Evolutionary conservation across 2,329 filamentous ascomycete genomes (phyloP), one percentile per base, ranked within the genome.

Genomic region (Nemania sp.): DNA sequence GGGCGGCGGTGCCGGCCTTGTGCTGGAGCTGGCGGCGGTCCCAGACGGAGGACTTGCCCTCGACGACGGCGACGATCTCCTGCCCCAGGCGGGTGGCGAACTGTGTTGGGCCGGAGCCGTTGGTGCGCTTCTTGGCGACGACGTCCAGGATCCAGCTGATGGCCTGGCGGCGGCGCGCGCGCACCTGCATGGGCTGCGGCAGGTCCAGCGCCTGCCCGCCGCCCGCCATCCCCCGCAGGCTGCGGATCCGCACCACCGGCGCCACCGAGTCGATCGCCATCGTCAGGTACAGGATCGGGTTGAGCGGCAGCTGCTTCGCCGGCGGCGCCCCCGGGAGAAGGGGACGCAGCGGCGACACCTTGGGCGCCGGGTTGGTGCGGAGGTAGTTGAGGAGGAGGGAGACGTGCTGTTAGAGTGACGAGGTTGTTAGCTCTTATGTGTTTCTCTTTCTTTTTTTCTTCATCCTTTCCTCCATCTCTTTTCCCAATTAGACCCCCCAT

Each of bases 261-360:
- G 92, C 90, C 20, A 99, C 88, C 8, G 90, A 95, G 78, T 99
- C 94, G 66, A 99, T 86, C 26, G 92, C 91, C 26, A 95, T 80
- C 11, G 88, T 90, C 42, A 99, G 86, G 76, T 97, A 99, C 49
- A 90, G 82, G 49, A 95, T 80, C 1, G 94, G 94, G 72, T 97
- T 90, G 26, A 96, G 83, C 2, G 94, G 91, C 8, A 99, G 86
- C 64, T 93, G 86, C 3, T 81, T 77, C 20, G 89, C 79, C 1
- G 91, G 89, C 1, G 92, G 90, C 1, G 86, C 80, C 52, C 89
- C 89, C 2, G 91, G 88, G 28, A 93, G 77, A 24, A 94, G 82
- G 14, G 88, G 86, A 49, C 83, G 86, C 55, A 80, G 75, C 19
- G 89, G 83, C 71, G 86, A 90, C 68, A 88, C 78, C 59, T 82